Evolutionary conservation across 768 basidiomycete genomes (phyloP), one percentile per base, ranked within the genome.

Genomic region (Phaffia australis): DNA sequence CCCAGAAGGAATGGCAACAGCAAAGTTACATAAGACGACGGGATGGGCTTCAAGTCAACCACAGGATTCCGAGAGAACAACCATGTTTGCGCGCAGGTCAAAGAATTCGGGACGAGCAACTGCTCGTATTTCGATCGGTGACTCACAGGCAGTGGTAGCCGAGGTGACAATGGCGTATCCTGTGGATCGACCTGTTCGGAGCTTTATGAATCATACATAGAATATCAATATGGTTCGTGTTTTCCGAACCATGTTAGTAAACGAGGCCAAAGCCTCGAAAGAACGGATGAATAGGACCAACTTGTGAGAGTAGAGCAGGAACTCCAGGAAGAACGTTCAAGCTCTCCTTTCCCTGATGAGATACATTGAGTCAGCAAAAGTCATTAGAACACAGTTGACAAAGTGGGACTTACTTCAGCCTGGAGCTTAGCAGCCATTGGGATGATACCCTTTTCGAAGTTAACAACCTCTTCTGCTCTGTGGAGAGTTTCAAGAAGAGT

Each of bases 291-390:
- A 7, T 42, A 11, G 27, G 60, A 62, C 60, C 7, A 1, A 62
- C 60, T 21, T 21, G 32, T 4, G 49, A 55, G 21, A 67, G 59
- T 19, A 67, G 55, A 0, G 30, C 14, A 2, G 55, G 7, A 1
- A 67, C 66, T 11, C 66, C 66, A 8, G 66, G 66, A 4, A 67
- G 66, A 35, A 67, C 66, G 21, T 32, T 30, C 30, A 67, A 56
- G 3, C 66, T 61, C 21, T 67, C 60, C 27, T 67, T 63, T 14
- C 63, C 63, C 56, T 57, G 16, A 57, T 29, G 18, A 19, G 27
- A 19, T 32, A 25, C 9, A 48, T 4, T 54, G 51, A 23, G 50
- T 21, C 1, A n/a, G 19, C 23, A 2, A n/a, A n/a, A 6, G 23
- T 25, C 9, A 18, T 16, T 8, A 14, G 21, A 27, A 18, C 3